Percentiles rank a stretch among this genome's conserved stretches.
Conservation (phyloP, 352 stramenopile genomes). For the Phytophthora idaei region DNA sequence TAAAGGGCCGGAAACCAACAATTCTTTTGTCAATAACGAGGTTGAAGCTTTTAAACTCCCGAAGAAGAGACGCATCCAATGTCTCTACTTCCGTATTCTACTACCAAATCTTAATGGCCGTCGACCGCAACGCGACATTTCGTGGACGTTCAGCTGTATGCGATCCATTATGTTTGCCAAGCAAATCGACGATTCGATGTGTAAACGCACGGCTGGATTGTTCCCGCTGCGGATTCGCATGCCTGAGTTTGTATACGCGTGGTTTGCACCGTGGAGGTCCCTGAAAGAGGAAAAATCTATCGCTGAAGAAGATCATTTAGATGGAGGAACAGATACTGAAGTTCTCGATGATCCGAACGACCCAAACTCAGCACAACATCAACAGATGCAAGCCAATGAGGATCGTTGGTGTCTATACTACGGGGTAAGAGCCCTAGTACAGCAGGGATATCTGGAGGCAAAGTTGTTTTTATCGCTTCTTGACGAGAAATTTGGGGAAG, state of each 20-base stretch:
- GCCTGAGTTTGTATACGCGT: slow-evolving; percentile 94
- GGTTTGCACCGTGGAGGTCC: slow-evolving; percentile 83
- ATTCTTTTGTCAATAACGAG: slow-evolving; percentile 8
- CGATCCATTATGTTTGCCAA: slow-evolving; percentile 91
- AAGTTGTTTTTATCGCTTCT: slow-evolving; percentile 92
- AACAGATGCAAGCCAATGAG: slow-evolving; percentile 78
- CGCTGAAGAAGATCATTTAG: slow-evolving; percentile 32
- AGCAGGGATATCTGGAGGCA: slow-evolving; percentile 88
- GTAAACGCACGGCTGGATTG: slow-evolving; percentile 45
- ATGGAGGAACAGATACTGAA: slow-evolving; percentile 4
- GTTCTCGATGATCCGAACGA: slow-evolving; percentile 16
- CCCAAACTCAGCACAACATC: slow-evolving; percentile 35
- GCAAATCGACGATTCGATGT: slow-evolving; percentile 81
- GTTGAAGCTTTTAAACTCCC: slow-evolving; percentile 17
- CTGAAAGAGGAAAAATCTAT: slow-evolving; percentile 65
- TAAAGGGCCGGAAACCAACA: slow-evolving; percentile 4
- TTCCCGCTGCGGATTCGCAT: slow-evolving; percentile 82
- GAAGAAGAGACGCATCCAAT: slow-evolving; percentile 70
- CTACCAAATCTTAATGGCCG: slow-evolving; percentile 89
- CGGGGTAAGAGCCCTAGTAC: slow-evolving; percentile 84
- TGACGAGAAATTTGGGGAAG: slow-evolving; percentile 93
- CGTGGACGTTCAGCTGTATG: slow-evolving; percentile 92
- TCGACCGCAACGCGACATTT: slow-evolving; percentile 71
- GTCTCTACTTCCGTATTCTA: slow-evolving; percentile 90
- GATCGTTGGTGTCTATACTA: slow-evolving; percentile 95